Conservation (phyloP, 1,284 basidiomycete genomes). For the Leucocoprinus gongylophorus region DNA sequence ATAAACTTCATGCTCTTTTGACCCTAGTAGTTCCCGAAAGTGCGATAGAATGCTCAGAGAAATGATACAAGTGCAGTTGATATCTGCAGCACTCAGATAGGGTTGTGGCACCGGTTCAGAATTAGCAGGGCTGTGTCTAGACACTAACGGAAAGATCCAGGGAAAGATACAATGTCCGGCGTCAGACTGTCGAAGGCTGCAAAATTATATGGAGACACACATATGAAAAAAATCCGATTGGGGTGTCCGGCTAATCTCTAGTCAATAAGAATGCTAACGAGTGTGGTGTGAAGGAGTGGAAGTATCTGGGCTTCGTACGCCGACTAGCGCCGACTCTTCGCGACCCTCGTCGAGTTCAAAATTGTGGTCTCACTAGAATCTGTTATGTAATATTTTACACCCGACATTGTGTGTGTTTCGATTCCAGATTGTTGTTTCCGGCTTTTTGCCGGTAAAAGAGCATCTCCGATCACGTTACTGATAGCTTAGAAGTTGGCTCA, state of each 20-base stretch:
- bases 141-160: neutral
- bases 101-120: neutral
- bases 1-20: neutral
- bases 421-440: too few relatives aligned
- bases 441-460: too few relatives aligned
- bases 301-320: constrained; percentile 3
- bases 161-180: neutral
- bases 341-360: constrained; percentile 2
- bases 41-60: neutral
- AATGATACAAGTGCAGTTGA: neutral
- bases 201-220: neutral
- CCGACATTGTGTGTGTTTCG: too few relatives aligned
- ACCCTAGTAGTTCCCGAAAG: neutral
- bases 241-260: constrained; percentile 5
- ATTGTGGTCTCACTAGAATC: too few relatives aligned
- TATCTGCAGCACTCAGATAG: neutral
- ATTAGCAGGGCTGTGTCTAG: neutral
- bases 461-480: too few relatives aligned
- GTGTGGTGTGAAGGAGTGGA: constrained; percentile 6
- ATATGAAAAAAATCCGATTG: neutral
- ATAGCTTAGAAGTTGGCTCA: too few relatives aligned
- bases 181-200: neutral
- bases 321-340: constrained; percentile 5
- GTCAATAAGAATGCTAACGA: constrained; percentile 2
- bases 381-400: too few relatives aligned